Base-by-base conservation (phyloP, 257 asterid genomes). In the Thymus quinquecostatus region DNA sequence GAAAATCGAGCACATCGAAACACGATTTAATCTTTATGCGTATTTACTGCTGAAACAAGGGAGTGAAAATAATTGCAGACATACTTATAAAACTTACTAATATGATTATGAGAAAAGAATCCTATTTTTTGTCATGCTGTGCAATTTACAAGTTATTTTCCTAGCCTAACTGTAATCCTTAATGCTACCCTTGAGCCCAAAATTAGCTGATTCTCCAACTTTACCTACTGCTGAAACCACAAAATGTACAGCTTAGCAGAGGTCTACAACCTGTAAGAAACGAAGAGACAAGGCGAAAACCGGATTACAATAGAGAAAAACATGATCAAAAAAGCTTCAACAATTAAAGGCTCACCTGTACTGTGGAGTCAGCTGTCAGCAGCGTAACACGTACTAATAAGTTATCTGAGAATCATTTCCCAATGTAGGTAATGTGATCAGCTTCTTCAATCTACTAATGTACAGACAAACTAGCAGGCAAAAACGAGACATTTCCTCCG, bases 301-400 rank as follows among this genome's bases (percentile, higher is more conserved):
- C 32, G 47, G 8, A 53, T 7, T 50, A 43, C 49, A 50, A 10
- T 33, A 66, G 72, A 14, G 10, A 11, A 13, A 13, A n/a, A 33
- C 60, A 77, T 57, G 55, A 33, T 56, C 51, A 69, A 12, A 44
- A 43, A 32, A 38, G 6, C 41, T 38, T 38, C 41, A 38, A 38
- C 27, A 62, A 72, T 55, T 53, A 63, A 62, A 55, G 64, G 69
- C 70, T 71, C 68, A 86, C 88, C 78, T 72, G 72, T 62, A 75
- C 70, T 60, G 28, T 58, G 72, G 51, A 55, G 70, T 73, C 84
- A 40, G 74, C 82, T 61, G 49, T 21, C 41, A 38, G 41, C 41
- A 38, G 7, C 41, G 6, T 8, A 59, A 50, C 54, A 32, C 54
- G 68, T 55, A 62, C 63, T 51, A 61, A 29, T 50, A 66, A 60